Conservation (phyloP, 306 rosid genomes). For the Abrus precatorius region DNA sequence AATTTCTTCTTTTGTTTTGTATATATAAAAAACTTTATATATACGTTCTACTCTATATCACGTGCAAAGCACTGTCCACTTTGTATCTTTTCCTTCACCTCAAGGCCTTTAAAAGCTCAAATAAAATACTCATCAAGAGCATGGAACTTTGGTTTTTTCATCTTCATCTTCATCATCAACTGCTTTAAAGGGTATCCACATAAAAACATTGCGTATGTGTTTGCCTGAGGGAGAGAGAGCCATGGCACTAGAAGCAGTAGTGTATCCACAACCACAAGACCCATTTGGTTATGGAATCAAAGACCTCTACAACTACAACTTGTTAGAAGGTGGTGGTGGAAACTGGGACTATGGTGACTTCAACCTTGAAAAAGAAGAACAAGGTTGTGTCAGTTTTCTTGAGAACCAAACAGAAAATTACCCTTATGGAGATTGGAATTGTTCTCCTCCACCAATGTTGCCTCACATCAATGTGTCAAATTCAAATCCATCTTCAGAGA, state of each 20-base stretch:
- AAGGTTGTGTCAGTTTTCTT: slow-evolving; percentile 51
- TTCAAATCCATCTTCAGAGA: slow-evolving; percentile 54
- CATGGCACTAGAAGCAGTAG: slow-evolving; percentile 89
- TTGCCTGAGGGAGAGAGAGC: slow-evolving; percentile 40
- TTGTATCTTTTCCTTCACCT: slow-evolving; percentile 24
- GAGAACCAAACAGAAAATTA: slow-evolving; percentile 64
- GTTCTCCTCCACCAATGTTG: slow-evolving; percentile 52
- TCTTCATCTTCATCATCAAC: neutral
- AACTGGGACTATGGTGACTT: slow-evolving; percentile 50
- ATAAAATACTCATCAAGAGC: slow-evolving; percentile 38
- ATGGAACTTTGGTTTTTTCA: slow-evolving; percentile 40
- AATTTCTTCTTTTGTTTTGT: slow-evolving; percentile 1
- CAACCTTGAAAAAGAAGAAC: slow-evolving; percentile 45
- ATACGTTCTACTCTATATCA: slow-evolving; percentile 57
- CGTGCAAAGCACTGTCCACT: slow-evolving; percentile 72
- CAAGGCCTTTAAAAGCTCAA: slow-evolving; percentile 54
- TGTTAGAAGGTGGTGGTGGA: slow-evolving; percentile 47
- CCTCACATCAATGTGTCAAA: slow-evolving; percentile 42
- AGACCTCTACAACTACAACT: slow-evolving; percentile 51
- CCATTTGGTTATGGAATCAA: slow-evolving; percentile 60
- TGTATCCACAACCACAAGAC: slow-evolving; percentile 78
- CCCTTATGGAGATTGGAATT: slow-evolving; percentile 51
- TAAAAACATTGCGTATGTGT: slow-evolving; percentile 36
- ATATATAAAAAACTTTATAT: neutral
- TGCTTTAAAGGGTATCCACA: neutral